These are phyloP conservation scores for Salvia hispanica DNA, from an alignment of 257 asterid genomes.

Conservation along the genomic window DNA sequence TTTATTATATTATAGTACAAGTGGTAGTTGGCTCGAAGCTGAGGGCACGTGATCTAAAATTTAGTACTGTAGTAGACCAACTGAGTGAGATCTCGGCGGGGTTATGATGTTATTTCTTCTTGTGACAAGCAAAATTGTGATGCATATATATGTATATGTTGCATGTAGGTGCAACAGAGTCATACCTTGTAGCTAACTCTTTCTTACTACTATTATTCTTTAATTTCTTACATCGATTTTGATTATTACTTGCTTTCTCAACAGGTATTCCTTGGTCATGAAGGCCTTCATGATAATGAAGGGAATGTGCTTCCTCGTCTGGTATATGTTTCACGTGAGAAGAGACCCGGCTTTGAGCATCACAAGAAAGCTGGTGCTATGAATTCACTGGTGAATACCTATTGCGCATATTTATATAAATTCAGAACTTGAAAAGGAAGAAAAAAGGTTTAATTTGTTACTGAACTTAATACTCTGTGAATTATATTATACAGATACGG, in stretches of 20 bases:
- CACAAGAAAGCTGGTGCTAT: slow-evolving; percentile 97
- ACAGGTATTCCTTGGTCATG: slow-evolving; percentile 83
- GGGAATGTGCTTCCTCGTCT: slow-evolving; percentile 70
- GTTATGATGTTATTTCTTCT: not conserved
- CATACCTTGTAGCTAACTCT: too few relatives aligned
- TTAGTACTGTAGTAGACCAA: not conserved
- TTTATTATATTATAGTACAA: not conserved
- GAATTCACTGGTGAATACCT: slow-evolving; percentile 75
- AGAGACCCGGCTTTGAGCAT: slow-evolving; percentile 91
- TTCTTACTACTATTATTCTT: too few relatives aligned
- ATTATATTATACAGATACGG: slow-evolving; percentile 53
- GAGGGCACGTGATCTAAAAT: not conserved
- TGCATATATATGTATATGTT: too few relatives aligned
- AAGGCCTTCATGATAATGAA: slow-evolving; percentile 65
- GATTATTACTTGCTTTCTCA: slow-evolving; percentile 21
- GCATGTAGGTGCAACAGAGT: too few relatives aligned
- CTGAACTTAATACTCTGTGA: slow-evolving; percentile 6
- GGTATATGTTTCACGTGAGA: slow-evolving; percentile 91
- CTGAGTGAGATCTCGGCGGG: not conserved
- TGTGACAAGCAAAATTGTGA: too few relatives aligned
- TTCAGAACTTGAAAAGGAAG: slow-evolving; percentile 37
- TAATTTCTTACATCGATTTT: not conserved
- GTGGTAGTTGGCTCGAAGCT: not conserved
- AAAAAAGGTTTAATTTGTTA: slow-evolving; percentile 2
- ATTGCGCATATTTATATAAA: not conserved